Evolutionary conservation across 1,284 basidiomycete genomes (phyloP).

Genomic region (Tilletia indica): DNA sequence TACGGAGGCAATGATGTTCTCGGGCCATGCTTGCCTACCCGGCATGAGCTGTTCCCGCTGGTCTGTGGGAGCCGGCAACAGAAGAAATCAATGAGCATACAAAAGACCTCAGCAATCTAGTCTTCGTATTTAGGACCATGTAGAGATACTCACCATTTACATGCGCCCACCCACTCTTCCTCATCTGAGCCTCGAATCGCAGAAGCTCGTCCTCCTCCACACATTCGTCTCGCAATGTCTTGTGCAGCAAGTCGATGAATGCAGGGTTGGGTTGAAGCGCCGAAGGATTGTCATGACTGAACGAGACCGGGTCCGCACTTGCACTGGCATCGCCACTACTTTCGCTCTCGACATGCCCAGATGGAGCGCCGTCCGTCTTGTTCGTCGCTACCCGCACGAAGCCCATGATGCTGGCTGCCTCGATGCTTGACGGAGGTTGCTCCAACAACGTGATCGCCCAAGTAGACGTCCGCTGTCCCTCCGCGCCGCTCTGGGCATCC

Average conservation of each 20-base stretch:
- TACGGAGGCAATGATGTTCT: conserved; percentile 48
- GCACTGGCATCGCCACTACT: neutral
- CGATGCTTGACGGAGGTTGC: neutral
- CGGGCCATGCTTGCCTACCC: conserved; percentile 46
- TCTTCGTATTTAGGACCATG: too few relatives aligned
- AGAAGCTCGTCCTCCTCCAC: conserved; percentile 44
- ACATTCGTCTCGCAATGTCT: conserved; percentile 37
- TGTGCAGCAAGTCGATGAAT: conserved; percentile 45
- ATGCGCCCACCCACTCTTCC: conserved; percentile 51
- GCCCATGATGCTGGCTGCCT: conserved; percentile 12
- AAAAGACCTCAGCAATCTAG: neutral
- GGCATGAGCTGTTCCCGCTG: conserved; percentile 46
- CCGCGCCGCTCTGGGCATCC: neutral
- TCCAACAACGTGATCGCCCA: neutral
- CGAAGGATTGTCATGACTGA: conserved; percentile 38
- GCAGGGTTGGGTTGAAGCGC: conserved; percentile 35
- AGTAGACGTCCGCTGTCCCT: neutral
- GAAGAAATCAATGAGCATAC: neutral
- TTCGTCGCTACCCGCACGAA: neutral
- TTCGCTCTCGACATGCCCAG: neutral
- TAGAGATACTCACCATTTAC: conserved; percentile 30
- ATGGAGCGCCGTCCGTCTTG: neutral
- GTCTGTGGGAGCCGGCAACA: conserved; percentile 25
- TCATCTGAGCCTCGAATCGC: conserved; percentile 41
- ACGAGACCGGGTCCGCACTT: conserved; percentile 23